A percentile compares a stretch with the other conserved stretches of the same genome.
Evolutionary conservation across 2,329 filamentous ascomycete species (phyloP).

Genomic region (Trichophyton verrucosum): DNA sequence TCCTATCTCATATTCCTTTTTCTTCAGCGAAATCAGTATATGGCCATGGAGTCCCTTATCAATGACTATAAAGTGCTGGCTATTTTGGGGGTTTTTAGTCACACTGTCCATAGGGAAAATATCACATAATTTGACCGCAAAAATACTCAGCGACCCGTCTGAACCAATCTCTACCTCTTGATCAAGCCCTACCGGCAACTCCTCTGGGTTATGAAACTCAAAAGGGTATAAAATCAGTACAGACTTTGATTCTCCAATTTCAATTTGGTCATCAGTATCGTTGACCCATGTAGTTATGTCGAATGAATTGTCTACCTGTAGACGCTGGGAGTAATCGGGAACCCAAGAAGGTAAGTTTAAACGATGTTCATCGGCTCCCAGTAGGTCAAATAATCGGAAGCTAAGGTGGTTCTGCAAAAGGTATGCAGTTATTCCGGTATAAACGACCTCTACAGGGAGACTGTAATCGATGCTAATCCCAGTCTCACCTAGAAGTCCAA

Average conservation of each 20-base stretch:
- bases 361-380: not conserved
- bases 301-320: not conserved
- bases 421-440: not conserved
- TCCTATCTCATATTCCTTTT: not conserved
- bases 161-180: not conserved
- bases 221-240: not conserved
- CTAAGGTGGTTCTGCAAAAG: not conserved
- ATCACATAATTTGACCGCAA: not conserved
- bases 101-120: not conserved
- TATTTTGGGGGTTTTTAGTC: not conserved
- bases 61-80: not conserved
- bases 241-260: not conserved
- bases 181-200: not conserved
- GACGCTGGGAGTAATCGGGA: slow-evolving; percentile 8
- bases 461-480: not conserved
- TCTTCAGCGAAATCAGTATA: not conserved
- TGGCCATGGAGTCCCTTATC: not conserved
- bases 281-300: too few relatives aligned
- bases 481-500: slow-evolving; percentile 3
- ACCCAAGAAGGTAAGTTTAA: slow-evolving; percentile 9
- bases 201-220: not conserved
- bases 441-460: not conserved
- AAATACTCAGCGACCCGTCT: not conserved
- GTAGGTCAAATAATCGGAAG: not conserved
- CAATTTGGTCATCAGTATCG: not conserved